Base-by-base conservation (phyloP, 2,329 filamentous ascomycete species). In the Stagonosporopsis vannaccii region DNA sequence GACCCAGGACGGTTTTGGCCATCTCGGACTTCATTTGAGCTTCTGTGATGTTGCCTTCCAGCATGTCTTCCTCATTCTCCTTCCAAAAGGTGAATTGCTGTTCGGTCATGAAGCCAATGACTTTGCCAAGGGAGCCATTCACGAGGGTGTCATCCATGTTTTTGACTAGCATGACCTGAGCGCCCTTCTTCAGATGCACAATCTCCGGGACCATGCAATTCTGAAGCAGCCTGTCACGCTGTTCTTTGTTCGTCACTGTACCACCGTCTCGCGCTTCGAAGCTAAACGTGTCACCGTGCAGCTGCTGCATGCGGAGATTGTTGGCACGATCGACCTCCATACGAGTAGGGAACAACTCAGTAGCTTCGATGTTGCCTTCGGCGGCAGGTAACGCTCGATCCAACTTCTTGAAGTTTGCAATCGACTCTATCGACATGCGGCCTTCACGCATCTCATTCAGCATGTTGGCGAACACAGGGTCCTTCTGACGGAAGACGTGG, bases 121-220 rank as follows among this genome's bases (percentile, higher is more conserved):
- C 90, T 59, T 90, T 93, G 22, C 95, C 95, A 9, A 99, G 82
- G 0, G 94, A 96, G 4, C 95, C 95, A 71, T 99, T 99, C 65
- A 98, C 95, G 0, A 99, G 83, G 0, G 86, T 88, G 35, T 97
- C 92, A 70, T 99, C 95, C 78, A 98, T 89, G 68, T 99, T 99
- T 77, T 99, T 99, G 82, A 99, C 97, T n/a, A 99, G 81, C 95
- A 99, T 99, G 40, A 99, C 96, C 73, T 99, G 96, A 0, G 95
- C 91, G 9, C 92, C 91, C 60, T 95, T 89, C 75, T 97, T 98
- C 26, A 99, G 79, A 30, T 90, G 86, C 19, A 99, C 85, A 0
- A 78, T 72, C 66, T 89, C 89, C 0, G 95, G 93, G 0, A 95
- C 93, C 90, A 99, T 97, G 86, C 96, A 96, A 70, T 94, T 97